Evolutionary conservation across 768 basidiomycete genomes (phyloP).

Genomic region (Boletus barrowsii): DNA sequence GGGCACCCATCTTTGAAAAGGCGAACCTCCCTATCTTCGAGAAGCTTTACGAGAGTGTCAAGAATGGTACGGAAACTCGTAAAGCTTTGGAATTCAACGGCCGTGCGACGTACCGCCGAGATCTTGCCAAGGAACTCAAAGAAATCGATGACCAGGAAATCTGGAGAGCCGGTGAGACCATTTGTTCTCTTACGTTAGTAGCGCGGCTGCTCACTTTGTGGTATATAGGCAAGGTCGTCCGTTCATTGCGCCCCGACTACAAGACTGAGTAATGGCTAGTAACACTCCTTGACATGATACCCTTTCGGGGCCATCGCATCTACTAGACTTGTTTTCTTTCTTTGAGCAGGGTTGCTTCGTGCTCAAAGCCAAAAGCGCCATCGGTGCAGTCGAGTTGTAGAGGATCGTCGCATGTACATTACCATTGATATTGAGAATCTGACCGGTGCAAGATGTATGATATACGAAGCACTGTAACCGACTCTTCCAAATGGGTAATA

Average conservation of each 20-base stretch:
- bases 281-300: slow-evolving; percentile 3
- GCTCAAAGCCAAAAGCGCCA: slow-evolving; percentile 25
- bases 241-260: slow-evolving; percentile 83
- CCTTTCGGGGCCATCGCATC: slow-evolving; percentile 5
- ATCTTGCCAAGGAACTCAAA: slow-evolving; percentile 86
- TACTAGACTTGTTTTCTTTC: background rate
- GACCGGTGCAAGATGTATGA: too few species aligned
- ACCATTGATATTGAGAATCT: background rate
- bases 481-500: slow-evolving; percentile 2
- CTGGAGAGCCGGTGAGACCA: slow-evolving; percentile 80
- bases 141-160: slow-evolving; percentile 99
- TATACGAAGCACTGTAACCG: background rate
- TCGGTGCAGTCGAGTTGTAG: slow-evolving; percentile 20
- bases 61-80: slow-evolving; percentile 94
- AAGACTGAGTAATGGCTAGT: slow-evolving; percentile 50
- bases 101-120: slow-evolving; percentile 86
- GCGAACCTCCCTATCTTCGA: slow-evolving; percentile 95
- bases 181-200: background rate
- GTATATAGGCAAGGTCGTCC: slow-evolving; percentile 75
- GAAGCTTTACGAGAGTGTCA: slow-evolving; percentile 90
- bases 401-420: slow-evolving; percentile 18
- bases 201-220: slow-evolving; percentile 5
- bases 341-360: slow-evolving; percentile 11
- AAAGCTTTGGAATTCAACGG: slow-evolving; percentile 96
- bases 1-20: slow-evolving; percentile 96